Base-by-base conservation (phyloP, 805 yeast genomes). In the Yamadazyma nakazawae region DNA sequence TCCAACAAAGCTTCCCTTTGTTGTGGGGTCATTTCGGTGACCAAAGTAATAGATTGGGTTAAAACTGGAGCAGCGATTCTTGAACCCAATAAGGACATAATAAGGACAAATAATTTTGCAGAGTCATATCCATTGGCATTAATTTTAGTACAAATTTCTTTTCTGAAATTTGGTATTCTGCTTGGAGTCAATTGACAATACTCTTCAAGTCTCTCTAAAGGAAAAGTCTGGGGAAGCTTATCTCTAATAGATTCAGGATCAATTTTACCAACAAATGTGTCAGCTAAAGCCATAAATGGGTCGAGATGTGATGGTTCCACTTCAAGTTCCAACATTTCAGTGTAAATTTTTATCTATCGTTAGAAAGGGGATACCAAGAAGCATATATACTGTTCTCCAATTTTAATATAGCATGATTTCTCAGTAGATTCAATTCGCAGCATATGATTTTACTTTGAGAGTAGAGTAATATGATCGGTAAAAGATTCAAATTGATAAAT, bases 231-330 rank as follows among this genome's bases (percentile, higher is more conserved):
- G 32, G 55, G 54, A 21, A 70, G 52, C 38, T 49, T 55, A 1
- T 64, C 63, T 36, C 49, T 56, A 25, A 70, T 52, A 13, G 42
- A 45, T 1, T 62, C 65, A 3, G 68, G 62, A 3, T 61, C 48
- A 1, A 66, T 57, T 21, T 66, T 70, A 45, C 63, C 69, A 45
- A 69, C 44, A 14, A 69, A 42, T 4, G 66, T 72, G 54, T 72
- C 77, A 4, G 68, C 57, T 34, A 70, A 49, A 12, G 57, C 51
- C 18, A 62, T 46, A 28, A 68, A 54, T 12, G 61, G 53, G 19
- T 39, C 47, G n/a, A 45, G 38, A 28, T 38, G 47, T 11, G 18
- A 21, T 17, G 37, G 30, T 40, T 39, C 35, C 10, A 45, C 43
- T 39, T 45, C 31, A 14, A 37, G 17, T 34, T 44, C 42, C 19